Base-by-base conservation (phyloP, 2,329 filamentous ascomycete genomes). In the Botrytis deweyae region DNA sequence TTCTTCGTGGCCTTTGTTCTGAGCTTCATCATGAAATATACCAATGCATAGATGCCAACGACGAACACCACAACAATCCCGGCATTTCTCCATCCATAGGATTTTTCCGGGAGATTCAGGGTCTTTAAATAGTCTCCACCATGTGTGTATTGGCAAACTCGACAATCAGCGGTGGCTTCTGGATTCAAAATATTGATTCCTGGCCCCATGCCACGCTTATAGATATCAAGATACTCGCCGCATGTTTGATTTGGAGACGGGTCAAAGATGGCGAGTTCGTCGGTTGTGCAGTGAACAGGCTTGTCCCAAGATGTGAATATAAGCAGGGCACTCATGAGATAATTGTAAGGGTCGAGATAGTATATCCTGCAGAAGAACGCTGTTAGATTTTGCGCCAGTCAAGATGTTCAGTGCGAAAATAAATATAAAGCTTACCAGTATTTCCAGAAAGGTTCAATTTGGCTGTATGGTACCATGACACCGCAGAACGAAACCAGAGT, bases 401-500 rank as follows among this genome's bases (percentile, higher is more conserved):
- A 52, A n/a, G 49, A 52, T 52, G n/a, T 1, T n/a, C 12, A 52
- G 4, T 8, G 14, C 49, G 12, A 52, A 4, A 52, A 52, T 52
- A 6, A 52, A 52, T 3, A 52, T n/a, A 52, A 52, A 52, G 2
- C 25, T n/a, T 52, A 79, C 78, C 75, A 78, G 63, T 79, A 78
- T 64, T 74, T 83, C 92, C 92, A 94, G 82, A 94, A 94, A 1
- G 81, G 77, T 20, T 89, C 87, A 36, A 94, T 78, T 76, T 90
- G 91, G 89, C 0, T 87, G 85, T 91, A 93, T 0, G 91, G 91
- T 0, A 94, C 91, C 7, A 93, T 84, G 2, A 94, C 91, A 75
- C 92, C 92, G 78, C 91, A 94, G 84, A 95, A 94, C 1, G 87
- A 88, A 20, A 93, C 86, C 4, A 93, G 84, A 62, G 89, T 81